A percentile compares a stretch with the other conserved stretches of the same genome.
phyloP scores from a whole-genome alignment of 2,329 filamentous ascomycete genomes.

The Monilinia vaccinii-corymbosi region DNA sequence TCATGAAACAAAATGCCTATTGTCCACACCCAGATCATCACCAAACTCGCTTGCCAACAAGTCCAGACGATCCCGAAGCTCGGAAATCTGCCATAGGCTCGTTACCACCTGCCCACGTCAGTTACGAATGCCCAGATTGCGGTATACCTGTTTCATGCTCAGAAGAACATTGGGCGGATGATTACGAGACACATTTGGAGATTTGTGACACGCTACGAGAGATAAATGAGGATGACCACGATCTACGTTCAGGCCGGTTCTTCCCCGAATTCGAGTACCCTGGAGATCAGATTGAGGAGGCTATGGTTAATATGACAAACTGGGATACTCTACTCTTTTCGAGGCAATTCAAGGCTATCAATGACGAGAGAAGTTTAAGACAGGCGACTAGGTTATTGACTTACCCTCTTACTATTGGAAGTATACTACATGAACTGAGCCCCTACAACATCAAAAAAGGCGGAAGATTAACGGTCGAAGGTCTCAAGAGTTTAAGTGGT shows the following conservation, averaged over 20 bases:
- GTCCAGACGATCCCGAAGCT: slow-evolving; percentile 54
- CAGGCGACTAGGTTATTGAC: slow-evolving; percentile 90
- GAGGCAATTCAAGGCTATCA: slow-evolving; percentile 81
- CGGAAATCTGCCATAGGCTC: slow-evolving; percentile 45
- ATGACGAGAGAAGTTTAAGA: slow-evolving; percentile 81
- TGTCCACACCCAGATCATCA: slow-evolving; percentile 87
- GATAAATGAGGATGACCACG: slow-evolving; percentile 97
- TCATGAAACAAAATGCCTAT: slow-evolving; percentile 86
- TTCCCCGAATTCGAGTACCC: slow-evolving; percentile 95
- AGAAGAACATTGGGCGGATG: slow-evolving; percentile 90
- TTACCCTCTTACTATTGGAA: slow-evolving; percentile 86
- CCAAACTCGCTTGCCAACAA: slow-evolving; percentile 58
- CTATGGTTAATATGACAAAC: slow-evolving; percentile 92
- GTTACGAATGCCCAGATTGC: slow-evolving; percentile 94
- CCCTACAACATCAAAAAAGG: slow-evolving; percentile 75
- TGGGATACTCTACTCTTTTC: slow-evolving; percentile 98
- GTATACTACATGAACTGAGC: slow-evolving; percentile 86
- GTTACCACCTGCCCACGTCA: slow-evolving; percentile 68
- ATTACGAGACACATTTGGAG: slow-evolving; percentile 87
- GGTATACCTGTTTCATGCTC: slow-evolving; percentile 90
- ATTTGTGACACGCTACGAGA: slow-evolving; percentile 86
- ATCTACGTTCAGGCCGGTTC: slow-evolving; percentile 78
- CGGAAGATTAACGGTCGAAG: slow-evolving; percentile 74
- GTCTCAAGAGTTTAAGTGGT: slow-evolving; percentile 90
- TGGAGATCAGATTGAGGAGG: slow-evolving; percentile 81